These are phyloP conservation scores for Loxodes magnus DNA, from an alignment of 73 alveolate genomes.

Conservation along the genomic window DNA sequence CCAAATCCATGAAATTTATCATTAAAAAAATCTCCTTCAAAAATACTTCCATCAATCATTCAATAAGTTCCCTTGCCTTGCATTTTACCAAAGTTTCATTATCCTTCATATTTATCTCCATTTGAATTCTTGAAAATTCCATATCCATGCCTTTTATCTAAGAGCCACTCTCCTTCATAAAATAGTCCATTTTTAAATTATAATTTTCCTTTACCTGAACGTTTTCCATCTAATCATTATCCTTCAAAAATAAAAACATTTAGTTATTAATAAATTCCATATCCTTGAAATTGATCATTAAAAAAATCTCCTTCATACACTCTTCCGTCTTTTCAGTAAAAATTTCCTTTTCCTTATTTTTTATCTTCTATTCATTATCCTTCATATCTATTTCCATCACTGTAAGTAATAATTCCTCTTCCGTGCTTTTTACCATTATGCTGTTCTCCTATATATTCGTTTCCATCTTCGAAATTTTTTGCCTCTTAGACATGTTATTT, in stretches of 20 bases:
- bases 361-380: constrained; percentile 42
- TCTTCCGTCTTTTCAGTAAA: constrained; percentile 53
- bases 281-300: constrained; percentile 39
- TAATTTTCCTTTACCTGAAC: constrained; percentile 45
- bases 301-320: constrained; percentile 40
- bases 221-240: constrained; percentile 48
- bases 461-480: constrained; percentile 22
- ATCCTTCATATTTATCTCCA: constrained; percentile 25
- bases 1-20: constrained; percentile 32
- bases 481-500: constrained; percentile 21
- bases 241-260: constrained; percentile 42
- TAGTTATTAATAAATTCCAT: constrained; percentile 39
- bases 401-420: constrained; percentile 10
- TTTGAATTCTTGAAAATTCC: constrained; percentile 62
- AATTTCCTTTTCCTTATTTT: constrained; percentile 30
- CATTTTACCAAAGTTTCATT: constrained; percentile 16
- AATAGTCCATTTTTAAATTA: constrained; percentile 29
- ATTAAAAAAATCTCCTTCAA: constrained; percentile 18
- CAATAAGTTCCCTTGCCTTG: constrained; percentile 20
- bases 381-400: constrained; percentile 21
- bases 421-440: constrained; percentile 25
- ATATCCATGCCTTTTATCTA: constrained; percentile 32
- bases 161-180: constrained; percentile 41
- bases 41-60: constrained; percentile 28
- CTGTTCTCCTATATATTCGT: constrained; percentile 16